A percentile compares a stretch with the other conserved stretches of the same genome.
These are phyloP conservation scores for Starmerella davenportii DNA, from an alignment of 805 yeast species.

Conservation along the genomic window DNA sequence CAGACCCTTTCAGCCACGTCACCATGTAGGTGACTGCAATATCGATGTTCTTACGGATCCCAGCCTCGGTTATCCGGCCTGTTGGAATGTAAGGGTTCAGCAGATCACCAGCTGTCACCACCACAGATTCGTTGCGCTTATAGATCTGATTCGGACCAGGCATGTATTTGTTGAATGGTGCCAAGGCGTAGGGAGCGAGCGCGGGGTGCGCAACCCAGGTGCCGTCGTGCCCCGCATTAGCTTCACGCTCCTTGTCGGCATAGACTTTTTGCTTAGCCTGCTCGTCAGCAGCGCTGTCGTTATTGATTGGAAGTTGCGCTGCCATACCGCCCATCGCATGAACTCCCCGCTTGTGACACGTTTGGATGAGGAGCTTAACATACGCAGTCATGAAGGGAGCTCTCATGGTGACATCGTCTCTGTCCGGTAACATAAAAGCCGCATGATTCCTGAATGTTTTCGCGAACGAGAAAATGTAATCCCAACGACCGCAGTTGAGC, in stretches of 20 bases:
- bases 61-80: constrained; percentile 44
- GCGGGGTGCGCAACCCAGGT: constrained; percentile 70
- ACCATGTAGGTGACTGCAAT: constrained; percentile 55
- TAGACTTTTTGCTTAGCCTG: constrained; percentile 51
- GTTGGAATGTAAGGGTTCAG: constrained; percentile 42
- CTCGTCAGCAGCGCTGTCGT: constrained; percentile 41
- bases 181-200: constrained; percentile 43
- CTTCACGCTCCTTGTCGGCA: constrained; percentile 52
- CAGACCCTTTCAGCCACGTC: constrained; percentile 56
- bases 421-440: constrained; percentile 48
- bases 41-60: constrained; percentile 43
- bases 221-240: constrained; percentile 51
- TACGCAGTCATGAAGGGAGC: constrained; percentile 54
- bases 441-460: constrained; percentile 46
- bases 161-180: constrained; percentile 58
- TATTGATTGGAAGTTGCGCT: constrained; percentile 57
- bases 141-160: constrained; percentile 57
- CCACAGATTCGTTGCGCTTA: constrained; percentile 31
- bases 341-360: constrained; percentile 54
- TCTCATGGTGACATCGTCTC: constrained; percentile 50
- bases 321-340: constrained; percentile 73
- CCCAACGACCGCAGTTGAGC: constrained; percentile 65
- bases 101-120: constrained; percentile 40
- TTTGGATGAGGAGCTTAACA: constrained; percentile 45
- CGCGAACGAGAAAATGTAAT: constrained; percentile 52